A percentile compares a stretch with the other conserved stretches of the same genome.
Conservation (phyloP, 2,329 filamentous ascomycete species). For the Ilyonectria destructans region DNA sequence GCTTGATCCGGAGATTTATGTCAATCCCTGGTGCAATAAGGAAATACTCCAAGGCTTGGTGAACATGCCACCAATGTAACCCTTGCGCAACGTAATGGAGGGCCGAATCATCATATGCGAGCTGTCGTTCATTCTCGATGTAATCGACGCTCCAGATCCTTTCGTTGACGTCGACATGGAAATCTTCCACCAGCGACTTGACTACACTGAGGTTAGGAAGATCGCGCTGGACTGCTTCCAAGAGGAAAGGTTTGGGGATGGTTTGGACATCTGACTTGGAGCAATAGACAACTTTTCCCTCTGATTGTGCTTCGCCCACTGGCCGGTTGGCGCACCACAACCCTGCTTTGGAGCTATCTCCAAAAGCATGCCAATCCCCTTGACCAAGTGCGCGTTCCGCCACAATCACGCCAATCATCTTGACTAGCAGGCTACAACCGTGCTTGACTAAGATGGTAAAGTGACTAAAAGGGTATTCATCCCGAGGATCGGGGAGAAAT, state of each 20-base stretch:
- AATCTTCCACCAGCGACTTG: background rate
- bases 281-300: background rate
- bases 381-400: background rate
- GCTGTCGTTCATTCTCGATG: background rate
- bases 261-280: background rate
- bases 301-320: background rate
- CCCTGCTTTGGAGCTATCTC: conserved; percentile 1
- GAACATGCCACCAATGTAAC: conserved; percentile 16
- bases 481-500: background rate
- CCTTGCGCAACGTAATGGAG: conserved; percentile 17
- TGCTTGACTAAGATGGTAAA: background rate
- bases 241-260: background rate
- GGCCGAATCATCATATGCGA: conserved; percentile 2
- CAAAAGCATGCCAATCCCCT: conserved; percentile 1
- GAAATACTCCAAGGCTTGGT: conserved; percentile 14
- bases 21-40: conserved; percentile 8
- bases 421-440: background rate
- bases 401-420: background rate
- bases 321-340: background rate
- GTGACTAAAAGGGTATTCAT: background rate
- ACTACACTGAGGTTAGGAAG: background rate
- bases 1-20: conserved; percentile 8
- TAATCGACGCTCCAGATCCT: background rate
- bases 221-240: background rate
- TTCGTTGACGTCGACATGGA: background rate